Conservation (phyloP, 192 early-diverging fungal species). For the Coemansia sp. region DNA sequence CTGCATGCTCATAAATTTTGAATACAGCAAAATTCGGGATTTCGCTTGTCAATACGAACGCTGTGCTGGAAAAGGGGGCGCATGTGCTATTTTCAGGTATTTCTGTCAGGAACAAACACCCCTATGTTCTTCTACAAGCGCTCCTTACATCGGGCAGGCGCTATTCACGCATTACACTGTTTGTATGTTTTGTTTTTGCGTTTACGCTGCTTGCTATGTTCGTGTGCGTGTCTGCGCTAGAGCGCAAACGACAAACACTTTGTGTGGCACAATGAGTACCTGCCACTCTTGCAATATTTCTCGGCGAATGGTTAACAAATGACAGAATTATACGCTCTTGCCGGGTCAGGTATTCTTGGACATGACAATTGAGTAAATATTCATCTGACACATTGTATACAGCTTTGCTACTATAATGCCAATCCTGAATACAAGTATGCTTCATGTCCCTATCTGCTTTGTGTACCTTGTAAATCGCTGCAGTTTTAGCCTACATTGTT, state of each 20-base stretch:
- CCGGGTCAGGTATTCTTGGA: background rate
- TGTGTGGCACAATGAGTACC: background rate
- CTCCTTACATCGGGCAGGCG: background rate
- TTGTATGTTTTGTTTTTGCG: background rate
- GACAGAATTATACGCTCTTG: background rate
- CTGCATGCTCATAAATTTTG: background rate
- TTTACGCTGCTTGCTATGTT: background rate
- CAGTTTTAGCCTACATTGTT: background rate
- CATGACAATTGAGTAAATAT: background rate
- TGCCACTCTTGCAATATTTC: background rate
- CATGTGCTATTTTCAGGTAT: background rate
- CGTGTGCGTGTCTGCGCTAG: background rate
- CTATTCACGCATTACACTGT: background rate
- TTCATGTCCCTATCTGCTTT: background rate
- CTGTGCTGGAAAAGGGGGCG: background rate
- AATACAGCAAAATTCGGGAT: background rate
- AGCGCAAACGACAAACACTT: background rate
- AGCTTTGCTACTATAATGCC: background rate
- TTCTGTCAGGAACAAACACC: background rate
- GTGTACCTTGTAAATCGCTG: slow-evolving; percentile 2
- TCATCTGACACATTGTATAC: slow-evolving; percentile 8
- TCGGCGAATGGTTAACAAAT: background rate
- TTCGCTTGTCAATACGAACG: background rate
- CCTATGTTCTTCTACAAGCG: background rate
- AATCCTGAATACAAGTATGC: background rate